These are phyloP conservation scores for Aegilops sharonensis DNA, from an alignment of 176 grass and related monocot species.

Conservation along the genomic window DNA sequence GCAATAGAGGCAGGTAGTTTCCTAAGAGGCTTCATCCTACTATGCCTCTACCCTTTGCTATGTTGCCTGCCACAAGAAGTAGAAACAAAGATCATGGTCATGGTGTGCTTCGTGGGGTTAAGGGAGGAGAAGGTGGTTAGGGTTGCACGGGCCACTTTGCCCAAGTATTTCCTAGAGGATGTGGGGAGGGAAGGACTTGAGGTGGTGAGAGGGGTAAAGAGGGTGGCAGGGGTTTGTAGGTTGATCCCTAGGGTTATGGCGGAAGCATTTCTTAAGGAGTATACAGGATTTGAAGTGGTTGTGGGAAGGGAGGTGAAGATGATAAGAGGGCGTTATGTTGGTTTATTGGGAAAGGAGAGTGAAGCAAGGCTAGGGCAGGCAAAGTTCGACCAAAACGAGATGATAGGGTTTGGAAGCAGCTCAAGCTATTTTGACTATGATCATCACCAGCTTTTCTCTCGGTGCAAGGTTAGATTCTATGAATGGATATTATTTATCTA, in stretches of 20 bases:
- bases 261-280: constrained; percentile 65
- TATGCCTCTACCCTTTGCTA: constrained; percentile 55
- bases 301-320: constrained; percentile 68
- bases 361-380: not conserved
- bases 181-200: constrained; percentile 68
- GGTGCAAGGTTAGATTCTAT: constrained; percentile 57
- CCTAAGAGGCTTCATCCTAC: constrained; percentile 64
- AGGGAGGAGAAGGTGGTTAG: constrained; percentile 41
- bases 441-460: constrained; percentile 46
- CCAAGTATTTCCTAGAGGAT: constrained; percentile 78
- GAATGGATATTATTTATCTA: constrained; percentile 9
- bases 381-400: constrained; percentile 12
- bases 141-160: constrained; percentile 56
- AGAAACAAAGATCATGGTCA: constrained; percentile 48
- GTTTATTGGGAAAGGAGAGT: constrained; percentile 40
- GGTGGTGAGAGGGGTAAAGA: constrained; percentile 21
- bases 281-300: constrained; percentile 52
- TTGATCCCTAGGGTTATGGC: constrained; percentile 69
- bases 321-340: constrained; percentile 59
- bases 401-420: constrained; percentile 63
- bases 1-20: constrained; percentile 79
- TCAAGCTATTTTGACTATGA: constrained; percentile 10
- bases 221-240: constrained; percentile 45
- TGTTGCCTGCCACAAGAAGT: constrained; percentile 44
- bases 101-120: constrained; percentile 66